Evolutionary conservation across 225 moss, liverwort and hornwort genomes (phyloP), one percentile per base, ranked within the genome.

Genomic region (Pleurozium schreberi): DNA sequence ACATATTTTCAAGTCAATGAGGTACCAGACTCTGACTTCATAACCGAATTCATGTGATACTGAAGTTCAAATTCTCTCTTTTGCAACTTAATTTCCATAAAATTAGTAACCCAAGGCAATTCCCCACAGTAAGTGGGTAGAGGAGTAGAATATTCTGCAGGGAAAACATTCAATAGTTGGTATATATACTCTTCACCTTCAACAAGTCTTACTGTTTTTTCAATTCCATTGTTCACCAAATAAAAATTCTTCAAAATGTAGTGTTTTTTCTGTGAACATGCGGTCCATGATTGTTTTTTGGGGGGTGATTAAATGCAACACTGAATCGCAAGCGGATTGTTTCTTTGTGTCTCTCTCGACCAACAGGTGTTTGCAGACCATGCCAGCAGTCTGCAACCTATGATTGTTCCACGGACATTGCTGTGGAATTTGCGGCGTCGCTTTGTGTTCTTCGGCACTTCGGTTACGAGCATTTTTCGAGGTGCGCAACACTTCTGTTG

Each of bases 1-100:
- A 98, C 98, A 21, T 98, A 98, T 78, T 98, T 98, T 80, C 98
- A 98, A 93, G 96, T 96, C 23, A 98, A 98, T 90, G 98, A 98
- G 98, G 98, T 98, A 90, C 60, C 11, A 19, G 15, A 57, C 14
- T 76, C 66, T n/a, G n/a, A n/a, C n/a, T 88, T 73, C 67, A 74
- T 17, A 52, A 62, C 38, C 27, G 1, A 74, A 62, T 45, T 7
- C 18, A 36, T 52, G 50, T 62, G n/a, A 86, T 58, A 40, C 49
- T 50, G 21, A n/a, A 63, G n/a, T 36, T 86, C 45, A 31, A 81
- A 14, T 45, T 61, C 19, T 40, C 60, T 60, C 42, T 26, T n/a
- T 79, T 18, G 11, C 17, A 71, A 42, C 42, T 21, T 33, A 36
- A 18, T 40, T 27, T 40, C 28, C 80, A 58, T 55, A 58, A 58